phyloP scores from a whole-genome alignment of 768 basidiomycete genomes.

The Suillus tomentosus region DNA sequence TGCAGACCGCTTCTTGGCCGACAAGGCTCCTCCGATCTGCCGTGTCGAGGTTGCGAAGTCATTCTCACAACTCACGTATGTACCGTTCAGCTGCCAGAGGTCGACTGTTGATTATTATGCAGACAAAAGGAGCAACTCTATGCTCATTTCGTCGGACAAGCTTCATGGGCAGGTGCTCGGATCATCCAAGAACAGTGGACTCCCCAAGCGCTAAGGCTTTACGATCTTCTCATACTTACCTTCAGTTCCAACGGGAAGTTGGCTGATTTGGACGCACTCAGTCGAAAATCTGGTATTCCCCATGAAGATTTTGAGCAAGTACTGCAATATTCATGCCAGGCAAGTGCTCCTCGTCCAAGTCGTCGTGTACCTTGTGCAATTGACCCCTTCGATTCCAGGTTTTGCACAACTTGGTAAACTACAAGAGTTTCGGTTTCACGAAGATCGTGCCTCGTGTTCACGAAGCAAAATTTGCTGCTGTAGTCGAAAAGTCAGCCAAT shows the following conservation, averaged over 20 bases:
- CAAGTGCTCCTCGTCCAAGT: conserved; percentile 23
- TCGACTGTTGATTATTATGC: conserved; percentile 8
- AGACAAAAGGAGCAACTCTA: conserved; percentile 81
- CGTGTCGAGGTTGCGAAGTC: conserved; percentile 66
- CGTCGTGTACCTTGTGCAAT: neutral
- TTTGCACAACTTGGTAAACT: conserved; percentile 58
- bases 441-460: conserved; percentile 81
- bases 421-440: conserved; percentile 80
- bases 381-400: conserved; percentile 25
- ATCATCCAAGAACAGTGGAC: conserved; percentile 90
- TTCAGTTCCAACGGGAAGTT: conserved; percentile 65
- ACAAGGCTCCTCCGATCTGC: conserved; percentile 76
- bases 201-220: conserved; percentile 62
- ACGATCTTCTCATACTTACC: conserved; percentile 68
- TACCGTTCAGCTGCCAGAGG: conserved; percentile 5
- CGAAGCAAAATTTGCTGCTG: conserved; percentile 59
- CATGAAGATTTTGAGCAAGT: conserved; percentile 67
- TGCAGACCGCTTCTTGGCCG: conserved; percentile 71
- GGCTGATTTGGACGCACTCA: conserved; percentile 55
- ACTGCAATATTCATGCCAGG: conserved; percentile 76
- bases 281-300: conserved; percentile 53
- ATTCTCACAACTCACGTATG: conserved; percentile 68
- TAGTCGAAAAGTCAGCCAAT: conserved; percentile 63
- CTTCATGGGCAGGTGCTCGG: conserved; percentile 82
- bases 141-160: conserved; percentile 67